Evolutionary conservation across 2,329 filamentous ascomycete genomes (phyloP), one percentile per base, ranked within the genome.

Genomic region (Aspergillus arachidicola): DNA sequence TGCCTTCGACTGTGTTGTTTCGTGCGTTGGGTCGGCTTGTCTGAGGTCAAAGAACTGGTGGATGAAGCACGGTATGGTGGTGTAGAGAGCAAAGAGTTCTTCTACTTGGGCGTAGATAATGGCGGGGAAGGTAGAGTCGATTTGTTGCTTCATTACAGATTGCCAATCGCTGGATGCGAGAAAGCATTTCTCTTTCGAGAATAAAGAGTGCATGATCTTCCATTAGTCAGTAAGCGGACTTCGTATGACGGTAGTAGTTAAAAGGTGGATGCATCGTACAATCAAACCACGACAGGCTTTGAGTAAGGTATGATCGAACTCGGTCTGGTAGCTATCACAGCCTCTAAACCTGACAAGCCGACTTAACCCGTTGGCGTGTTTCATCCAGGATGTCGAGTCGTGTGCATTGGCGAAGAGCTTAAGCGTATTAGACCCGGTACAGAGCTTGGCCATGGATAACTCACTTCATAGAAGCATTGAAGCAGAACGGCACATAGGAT

Each of bases 131-230:
- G 58, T 57, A 16, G 54, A 32, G 21, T 68, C 64, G 38, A 67
- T 61, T 38, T 71, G 72, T 21, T 70, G 62, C 30, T 38, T 59
- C 72, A 74, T 75, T 48, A 68, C 67, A 9, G 59, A 43, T 57
- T 73, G 72, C 72, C 73, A 75, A 12, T 68, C 62, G 26, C 68
- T 34, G 7, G 67, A 70, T 0, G 68, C 64, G 21, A 74, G 51
- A 32, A 74, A 72, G 53, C 72, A 75, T 53, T 64, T 38, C 55
- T 72, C 65, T 1, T 69, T 69, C 4, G 72, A 69, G 43, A 75
- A 75, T 56, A 75, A 64, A 12, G 72, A 71, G 59, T 75, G 66
- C 72, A 75, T 74, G 6, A 75, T 67, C 72, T 73, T 30, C 30
- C 46, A 14, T 14, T 5, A n/a, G 59, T 66, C 41, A 66, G 51